Conservation (phyloP, 1,139 yeast genomes). For the Yamadazyma dushanensis region DNA sequence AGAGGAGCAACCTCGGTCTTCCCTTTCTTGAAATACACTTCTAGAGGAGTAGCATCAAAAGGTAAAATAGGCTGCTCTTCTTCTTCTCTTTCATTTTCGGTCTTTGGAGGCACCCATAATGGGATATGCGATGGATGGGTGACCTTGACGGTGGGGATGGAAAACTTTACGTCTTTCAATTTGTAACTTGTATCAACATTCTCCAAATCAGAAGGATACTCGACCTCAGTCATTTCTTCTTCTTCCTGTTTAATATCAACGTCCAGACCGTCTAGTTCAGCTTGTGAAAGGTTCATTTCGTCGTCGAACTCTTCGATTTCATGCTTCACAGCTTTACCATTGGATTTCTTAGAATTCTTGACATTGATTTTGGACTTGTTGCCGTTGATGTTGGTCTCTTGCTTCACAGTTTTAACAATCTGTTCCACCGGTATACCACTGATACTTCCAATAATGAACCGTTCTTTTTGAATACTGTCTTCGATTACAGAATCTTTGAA, state of each 20-base stretch:
- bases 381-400: background rate
- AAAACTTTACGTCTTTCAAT: conserved; percentile 44
- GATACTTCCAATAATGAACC: background rate
- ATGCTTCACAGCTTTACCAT: background rate
- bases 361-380: background rate
- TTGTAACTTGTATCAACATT: conserved; percentile 25
- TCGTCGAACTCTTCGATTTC: background rate
- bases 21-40: conserved; percentile 21
- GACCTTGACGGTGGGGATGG: conserved; percentile 59
- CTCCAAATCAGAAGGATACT: conserved; percentile 13
- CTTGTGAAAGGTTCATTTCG: background rate
- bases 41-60: conserved; percentile 31
- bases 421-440: background rate
- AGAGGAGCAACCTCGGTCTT: conserved; percentile 26
- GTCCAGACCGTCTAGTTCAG: conserved; percentile 1
- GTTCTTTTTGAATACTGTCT: conserved; percentile 26
- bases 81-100: conserved; percentile 41
- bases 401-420: background rate
- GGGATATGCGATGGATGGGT: conserved; percentile 79
- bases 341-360: background rate
- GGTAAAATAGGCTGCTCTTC: conserved; percentile 36
- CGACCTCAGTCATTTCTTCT: conserved; percentile 16
- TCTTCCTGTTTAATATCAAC: conserved; percentile 11
- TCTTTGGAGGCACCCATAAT: conserved; percentile 56
- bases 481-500: conserved; percentile 33